phyloP scores from a whole-genome alignment of 768 basidiomycete species.

The Boletus subparvulus region DNA sequence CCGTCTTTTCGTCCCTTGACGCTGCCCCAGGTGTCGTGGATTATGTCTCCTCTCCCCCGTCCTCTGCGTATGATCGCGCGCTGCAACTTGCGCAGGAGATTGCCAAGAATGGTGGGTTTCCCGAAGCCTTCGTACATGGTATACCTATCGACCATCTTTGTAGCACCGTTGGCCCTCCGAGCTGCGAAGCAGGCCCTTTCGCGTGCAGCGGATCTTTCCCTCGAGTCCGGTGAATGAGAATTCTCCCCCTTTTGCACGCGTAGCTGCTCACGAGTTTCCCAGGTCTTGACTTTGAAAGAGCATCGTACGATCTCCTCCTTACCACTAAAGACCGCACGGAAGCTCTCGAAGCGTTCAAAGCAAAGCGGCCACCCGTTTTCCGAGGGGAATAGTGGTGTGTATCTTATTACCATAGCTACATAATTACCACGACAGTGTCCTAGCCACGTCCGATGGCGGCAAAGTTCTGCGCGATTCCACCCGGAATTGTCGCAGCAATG shows the following conservation, averaged over 20 bases:
- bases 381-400: conserved; percentile 60
- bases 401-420: background rate
- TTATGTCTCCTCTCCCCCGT: conserved; percentile 64
- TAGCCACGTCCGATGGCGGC: conserved; percentile 47
- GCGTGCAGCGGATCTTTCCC: conserved; percentile 69
- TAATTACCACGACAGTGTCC: conserved; percentile 16
- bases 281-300: conserved; percentile 92
- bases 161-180: conserved; percentile 84
- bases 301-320: conserved; percentile 79
- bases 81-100: conserved; percentile 68
- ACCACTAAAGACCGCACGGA: conserved; percentile 75
- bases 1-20: background rate
- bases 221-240: conserved; percentile 61
- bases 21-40: conserved; percentile 69
- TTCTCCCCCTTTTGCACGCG: background rate
- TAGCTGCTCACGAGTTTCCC: background rate
- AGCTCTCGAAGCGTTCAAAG: conserved; percentile 82
- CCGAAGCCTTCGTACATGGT: background rate
- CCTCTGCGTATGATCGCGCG: conserved; percentile 68
- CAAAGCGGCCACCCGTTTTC: conserved; percentile 78
- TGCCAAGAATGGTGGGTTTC: conserved; percentile 55
- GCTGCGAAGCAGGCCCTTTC: conserved; percentile 87
- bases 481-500: conserved; percentile 56
- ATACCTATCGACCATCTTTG: background rate
- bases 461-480: conserved; percentile 57